Evolutionary conservation across 768 basidiomycete genomes (phyloP).

Genomic region (Pilatotrama ljubarskyi): DNA sequence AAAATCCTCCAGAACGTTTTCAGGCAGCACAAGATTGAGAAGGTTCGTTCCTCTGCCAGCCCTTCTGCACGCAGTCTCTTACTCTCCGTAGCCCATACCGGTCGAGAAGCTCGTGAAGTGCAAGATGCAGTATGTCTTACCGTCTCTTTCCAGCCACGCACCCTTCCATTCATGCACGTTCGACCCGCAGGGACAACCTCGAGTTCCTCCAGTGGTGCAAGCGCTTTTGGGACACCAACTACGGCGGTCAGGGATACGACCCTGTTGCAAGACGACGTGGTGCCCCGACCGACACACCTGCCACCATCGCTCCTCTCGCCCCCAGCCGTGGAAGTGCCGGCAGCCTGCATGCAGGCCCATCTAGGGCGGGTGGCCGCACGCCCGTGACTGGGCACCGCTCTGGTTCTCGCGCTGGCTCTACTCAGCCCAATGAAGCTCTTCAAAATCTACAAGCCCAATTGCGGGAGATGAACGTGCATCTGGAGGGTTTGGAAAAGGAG

Average conservation of each 20-base stretch:
- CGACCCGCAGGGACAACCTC: conserved; percentile 78
- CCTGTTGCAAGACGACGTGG: conserved; percentile 80
- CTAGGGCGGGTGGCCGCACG: conserved; percentile 67
- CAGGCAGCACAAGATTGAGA: conserved; percentile 92
- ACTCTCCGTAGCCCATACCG: conserved; percentile 71
- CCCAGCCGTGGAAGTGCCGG: conserved; percentile 33
- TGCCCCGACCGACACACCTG: conserved; percentile 71
- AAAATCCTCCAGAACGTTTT: conserved; percentile 93
- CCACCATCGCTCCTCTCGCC: conserved; percentile 71
- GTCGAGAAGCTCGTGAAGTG: conserved; percentile 96
- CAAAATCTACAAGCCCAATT: conserved; percentile 73
- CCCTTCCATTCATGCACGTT: conserved; percentile 4
- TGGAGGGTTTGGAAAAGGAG: conserved; percentile 95
- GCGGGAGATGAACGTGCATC: conserved; percentile 74
- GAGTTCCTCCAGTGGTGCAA: conserved; percentile 99
- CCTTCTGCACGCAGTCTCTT: neutral
- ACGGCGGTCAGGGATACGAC: conserved; percentile 85
- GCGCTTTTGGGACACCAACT: conserved; percentile 93
- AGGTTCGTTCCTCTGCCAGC: conserved; percentile 49
- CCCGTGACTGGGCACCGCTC: conserved; percentile 70
- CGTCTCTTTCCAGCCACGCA: neutral
- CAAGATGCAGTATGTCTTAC: conserved; percentile 90
- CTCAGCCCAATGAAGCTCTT: conserved; percentile 67
- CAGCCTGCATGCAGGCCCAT: conserved; percentile 36
- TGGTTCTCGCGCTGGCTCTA: conserved; percentile 63